Base-by-base conservation (phyloP, 2,329 filamentous ascomycete genomes). In the Epicoccum sorghinum region DNA sequence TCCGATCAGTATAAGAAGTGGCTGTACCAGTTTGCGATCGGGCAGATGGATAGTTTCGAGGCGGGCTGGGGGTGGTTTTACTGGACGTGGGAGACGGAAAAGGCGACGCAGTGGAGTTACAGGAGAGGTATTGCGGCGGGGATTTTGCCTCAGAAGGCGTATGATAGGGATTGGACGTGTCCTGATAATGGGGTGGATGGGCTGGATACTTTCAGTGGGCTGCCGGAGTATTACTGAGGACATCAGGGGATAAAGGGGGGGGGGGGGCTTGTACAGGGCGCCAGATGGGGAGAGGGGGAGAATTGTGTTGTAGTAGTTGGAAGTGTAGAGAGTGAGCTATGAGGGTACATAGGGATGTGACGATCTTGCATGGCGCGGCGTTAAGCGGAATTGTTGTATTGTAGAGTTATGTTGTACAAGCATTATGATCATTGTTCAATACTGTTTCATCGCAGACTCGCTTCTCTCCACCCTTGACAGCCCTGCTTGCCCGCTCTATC, bases 21-120 rank as follows among this genome's bases (percentile, higher is more conserved):
- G 76, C 80, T 99, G 59, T 84, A 85, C 61, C 90, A 90, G 76
- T 98, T 98, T 77, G 95, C 95, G 5, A 89, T 96, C 76, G 95
- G 93, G 48, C 95, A 99, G 79, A 99, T 99, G 91, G 83, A 88
- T 65, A 90, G 88, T 55, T 99, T 98, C 70, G 93, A 98, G 75
- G 87, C 88, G 59, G 91, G 90, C 5, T 95, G 90, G 88, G 95
- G 95, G 43, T 99, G 95, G 95, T 97, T 96, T 78, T 99, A 99
- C 78, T 99, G 95, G 95, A 98, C 93, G 30, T 96, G 95, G 93
- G 86, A 92, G 77, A 96, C 93, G 27, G 93, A 98, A 79, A 82
- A 77, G 61, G 87, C 89, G 43, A 81, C 87, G 55, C 91, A 97
- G 77, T 99, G 95, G 95, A 96, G 92, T 73, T 96, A 95, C 79